These are phyloP conservation scores for Eucalyptus polybractea DNA, from an alignment of 345 rosid species.

Conservation along the genomic window DNA sequence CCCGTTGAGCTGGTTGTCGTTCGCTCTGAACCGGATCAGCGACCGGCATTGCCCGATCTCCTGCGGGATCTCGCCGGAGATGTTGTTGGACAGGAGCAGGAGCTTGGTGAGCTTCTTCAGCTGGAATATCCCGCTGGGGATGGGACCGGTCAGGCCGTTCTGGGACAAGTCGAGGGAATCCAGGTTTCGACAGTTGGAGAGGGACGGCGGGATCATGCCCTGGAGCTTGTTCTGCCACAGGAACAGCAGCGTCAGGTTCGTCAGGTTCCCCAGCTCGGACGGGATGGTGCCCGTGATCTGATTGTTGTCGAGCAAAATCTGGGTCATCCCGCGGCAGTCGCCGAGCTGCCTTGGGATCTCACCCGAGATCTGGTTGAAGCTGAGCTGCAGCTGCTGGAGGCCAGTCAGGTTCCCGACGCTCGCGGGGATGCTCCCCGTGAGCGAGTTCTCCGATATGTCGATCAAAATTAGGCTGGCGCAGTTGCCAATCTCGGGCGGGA, in stretches of 20 bases:
- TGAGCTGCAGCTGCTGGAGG: conserved; percentile 62
- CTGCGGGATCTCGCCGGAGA: conserved; percentile 49
- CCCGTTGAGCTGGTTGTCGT: conserved; percentile 41
- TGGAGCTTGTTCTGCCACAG: conserved; percentile 81
- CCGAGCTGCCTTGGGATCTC: conserved; percentile 48
- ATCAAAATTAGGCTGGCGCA: conserved; percentile 44
- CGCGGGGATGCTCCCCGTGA: conserved; percentile 65
- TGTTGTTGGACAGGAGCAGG: conserved; percentile 61
- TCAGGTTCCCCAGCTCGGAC: conserved; percentile 37
- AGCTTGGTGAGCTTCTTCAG: conserved; percentile 68
- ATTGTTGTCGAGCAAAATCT: conserved; percentile 77
- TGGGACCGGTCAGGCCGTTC: conserved; percentile 58
- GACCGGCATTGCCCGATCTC: conserved; percentile 62
- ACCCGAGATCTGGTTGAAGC: conserved; percentile 71
- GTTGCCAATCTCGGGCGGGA: conserved; percentile 66
- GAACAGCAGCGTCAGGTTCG: conserved; percentile 53
- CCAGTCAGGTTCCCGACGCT: conserved; percentile 42
- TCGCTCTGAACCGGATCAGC: conserved; percentile 62
- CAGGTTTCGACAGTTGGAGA: conserved; percentile 50
- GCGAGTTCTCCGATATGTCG: conserved; percentile 59
- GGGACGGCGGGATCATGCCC: conserved; percentile 53
- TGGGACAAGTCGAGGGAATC: conserved; percentile 80
- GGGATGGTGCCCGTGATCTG: conserved; percentile 69
- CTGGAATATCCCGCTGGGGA: conserved; percentile 54
- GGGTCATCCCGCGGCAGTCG: conserved; percentile 43